These are phyloP conservation scores for Gossypium australe DNA, from an alignment of 345 rosid genomes.

Conservation along the genomic window DNA sequence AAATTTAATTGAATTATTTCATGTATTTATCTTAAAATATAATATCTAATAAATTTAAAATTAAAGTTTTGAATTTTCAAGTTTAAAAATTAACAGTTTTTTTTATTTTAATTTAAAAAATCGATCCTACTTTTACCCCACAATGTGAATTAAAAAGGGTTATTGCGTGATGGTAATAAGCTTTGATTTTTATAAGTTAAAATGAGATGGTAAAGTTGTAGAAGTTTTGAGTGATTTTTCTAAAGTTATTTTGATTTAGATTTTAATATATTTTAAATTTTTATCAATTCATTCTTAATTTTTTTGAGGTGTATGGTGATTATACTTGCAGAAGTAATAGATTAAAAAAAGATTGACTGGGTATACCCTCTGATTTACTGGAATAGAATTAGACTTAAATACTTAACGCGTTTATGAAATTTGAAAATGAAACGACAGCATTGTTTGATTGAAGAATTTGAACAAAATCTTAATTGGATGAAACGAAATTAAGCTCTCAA, in stretches of 20 bases:
- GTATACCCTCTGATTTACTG: not conserved
- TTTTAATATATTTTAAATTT: no score
- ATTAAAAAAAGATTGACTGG: not conserved
- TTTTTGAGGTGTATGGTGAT: no score
- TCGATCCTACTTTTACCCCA: no score
- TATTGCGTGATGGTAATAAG: not conserved
- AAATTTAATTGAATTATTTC: no score
- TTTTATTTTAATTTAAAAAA: no score
- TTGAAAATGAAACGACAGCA: not conserved
- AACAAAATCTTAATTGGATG: not conserved
- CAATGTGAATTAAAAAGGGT: no score
- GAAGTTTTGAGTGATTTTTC: no score
- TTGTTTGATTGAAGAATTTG: not conserved
- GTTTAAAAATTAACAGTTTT: no score
- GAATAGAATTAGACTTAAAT: not conserved
- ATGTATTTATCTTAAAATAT: not conserved
- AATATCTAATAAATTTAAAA: not conserved
- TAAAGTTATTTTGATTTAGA: no score
- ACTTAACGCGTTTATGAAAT: not conserved
- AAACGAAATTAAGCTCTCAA: not conserved
- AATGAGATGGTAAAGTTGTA: not conserved
- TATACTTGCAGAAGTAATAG: no score
- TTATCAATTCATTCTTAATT: no score
- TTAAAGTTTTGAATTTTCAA: not conserved
- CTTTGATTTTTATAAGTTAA: not conserved